These are phyloP conservation scores for Poa annua DNA, from an alignment of 176 grass and related monocot genomes.

Conservation along the genomic window DNA sequence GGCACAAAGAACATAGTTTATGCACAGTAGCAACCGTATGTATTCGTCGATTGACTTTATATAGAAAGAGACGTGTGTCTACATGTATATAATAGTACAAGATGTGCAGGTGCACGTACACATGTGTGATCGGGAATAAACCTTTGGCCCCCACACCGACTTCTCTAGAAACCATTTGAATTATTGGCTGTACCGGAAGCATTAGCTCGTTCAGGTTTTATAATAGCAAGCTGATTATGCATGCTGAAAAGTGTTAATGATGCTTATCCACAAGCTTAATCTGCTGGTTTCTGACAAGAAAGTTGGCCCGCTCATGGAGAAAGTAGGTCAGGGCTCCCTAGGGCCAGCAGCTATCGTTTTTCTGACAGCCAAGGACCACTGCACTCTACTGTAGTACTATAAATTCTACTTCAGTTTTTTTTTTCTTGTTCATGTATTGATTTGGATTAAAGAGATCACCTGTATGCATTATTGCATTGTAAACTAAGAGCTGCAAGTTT, in stretches of 20 bases:
- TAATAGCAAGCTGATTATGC: constrained; percentile 47
- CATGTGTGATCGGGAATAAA: constrained; percentile 41
- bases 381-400: neutral
- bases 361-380: constrained; percentile 43
- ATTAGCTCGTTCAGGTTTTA: constrained; percentile 43
- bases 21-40: constrained; percentile 51
- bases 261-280: constrained; percentile 49
- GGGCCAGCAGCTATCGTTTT: constrained; percentile 40
- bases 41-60: constrained; percentile 74
- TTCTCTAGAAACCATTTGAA: constrained; percentile 28
- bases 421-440: neutral
- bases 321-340: constrained; percentile 38
- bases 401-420: constrained; percentile 16
- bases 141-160: constrained; percentile 30
- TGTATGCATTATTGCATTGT: neutral
- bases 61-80: constrained; percentile 58
- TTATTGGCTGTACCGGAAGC: constrained; percentile 34
- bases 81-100: constrained; percentile 30
- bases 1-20: constrained; percentile 59
- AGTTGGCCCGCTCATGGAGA: constrained; percentile 36
- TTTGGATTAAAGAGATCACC: constrained; percentile 4
- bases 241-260: constrained; percentile 46
- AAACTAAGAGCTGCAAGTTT: constrained; percentile 2
- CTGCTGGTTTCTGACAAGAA: constrained; percentile 42
- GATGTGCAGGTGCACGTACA: constrained; percentile 37